Conservation (phyloP, 1,284 basidiomycete species). For the Coriolopsis trogii region DNA sequence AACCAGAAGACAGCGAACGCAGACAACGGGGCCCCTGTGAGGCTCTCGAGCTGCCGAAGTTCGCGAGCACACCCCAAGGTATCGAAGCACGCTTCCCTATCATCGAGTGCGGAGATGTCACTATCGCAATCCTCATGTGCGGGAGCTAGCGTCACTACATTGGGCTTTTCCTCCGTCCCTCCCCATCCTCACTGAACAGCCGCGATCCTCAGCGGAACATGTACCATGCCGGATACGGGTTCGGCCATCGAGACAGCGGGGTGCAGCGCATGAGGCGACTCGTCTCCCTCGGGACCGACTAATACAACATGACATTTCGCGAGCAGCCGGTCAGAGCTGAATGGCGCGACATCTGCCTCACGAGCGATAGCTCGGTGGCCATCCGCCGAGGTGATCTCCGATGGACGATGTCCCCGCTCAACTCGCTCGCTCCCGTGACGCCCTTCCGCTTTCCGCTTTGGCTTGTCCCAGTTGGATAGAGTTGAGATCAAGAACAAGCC, state of each 20-base stretch:
- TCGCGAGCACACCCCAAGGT: not conserved
- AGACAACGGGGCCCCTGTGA: not conserved
- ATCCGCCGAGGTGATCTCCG: not conserved
- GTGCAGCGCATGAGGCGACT: not conserved
- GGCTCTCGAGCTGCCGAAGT: not conserved
- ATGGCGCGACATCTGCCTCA: constrained; percentile 8
- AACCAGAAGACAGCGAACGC: not conserved
- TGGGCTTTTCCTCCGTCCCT: constrained; percentile 4
- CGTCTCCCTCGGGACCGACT: constrained; percentile 1
- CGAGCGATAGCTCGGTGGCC: not conserved
- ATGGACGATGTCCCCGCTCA: not conserved
- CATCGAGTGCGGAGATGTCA: not conserved
- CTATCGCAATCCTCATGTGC: constrained; percentile 4
- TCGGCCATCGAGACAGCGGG: not conserved
- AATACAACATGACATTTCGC: not conserved
- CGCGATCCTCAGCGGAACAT: not conserved
- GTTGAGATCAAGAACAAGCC: too few species aligned
- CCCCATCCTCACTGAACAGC: not conserved
- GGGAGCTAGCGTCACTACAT: not conserved
- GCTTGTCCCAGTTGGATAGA: too few species aligned
- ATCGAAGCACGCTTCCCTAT: constrained; percentile 2
- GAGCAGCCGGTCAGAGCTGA: not conserved
- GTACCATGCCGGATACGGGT: not conserved
- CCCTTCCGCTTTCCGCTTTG: too few species aligned
- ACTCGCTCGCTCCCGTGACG: not conserved